Evolutionary conservation across 306 rosid species (phyloP).

Genomic region (Malus domestica): DNA sequence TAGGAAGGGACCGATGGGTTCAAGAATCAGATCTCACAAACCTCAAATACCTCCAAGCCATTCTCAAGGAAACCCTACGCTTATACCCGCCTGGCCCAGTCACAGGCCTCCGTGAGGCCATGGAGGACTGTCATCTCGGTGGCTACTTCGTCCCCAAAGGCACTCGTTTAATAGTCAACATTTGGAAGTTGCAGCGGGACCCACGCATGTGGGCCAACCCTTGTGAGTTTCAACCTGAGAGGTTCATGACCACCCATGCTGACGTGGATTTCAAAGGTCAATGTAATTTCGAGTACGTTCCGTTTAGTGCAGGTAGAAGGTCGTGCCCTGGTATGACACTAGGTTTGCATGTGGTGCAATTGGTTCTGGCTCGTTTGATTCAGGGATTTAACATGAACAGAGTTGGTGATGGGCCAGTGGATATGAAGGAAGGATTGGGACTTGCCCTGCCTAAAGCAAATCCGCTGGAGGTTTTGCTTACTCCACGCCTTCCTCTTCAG

Average conservation of each 20-base stretch:
- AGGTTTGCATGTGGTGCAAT: conserved; percentile 19
- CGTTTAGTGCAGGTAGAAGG: conserved; percentile 29
- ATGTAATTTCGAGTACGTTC: conserved; percentile 18
- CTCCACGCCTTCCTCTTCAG: conserved; percentile 25
- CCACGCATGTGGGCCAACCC: conserved; percentile 23
- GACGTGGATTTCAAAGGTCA: not conserved
- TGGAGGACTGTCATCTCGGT: conserved; percentile 22
- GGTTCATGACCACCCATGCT: conserved; percentile 18
- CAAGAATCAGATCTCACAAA: conserved; percentile 27
- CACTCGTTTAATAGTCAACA: conserved; percentile 25
- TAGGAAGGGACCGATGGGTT: conserved; percentile 28
- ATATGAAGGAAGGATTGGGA: conserved; percentile 29
- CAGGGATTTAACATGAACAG: conserved; percentile 24
- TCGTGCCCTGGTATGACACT: conserved; percentile 22
- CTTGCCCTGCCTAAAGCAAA: conserved; percentile 20
- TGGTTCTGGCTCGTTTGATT: conserved; percentile 26
- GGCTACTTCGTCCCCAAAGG: conserved; percentile 16
- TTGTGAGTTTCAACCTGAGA: conserved; percentile 19
- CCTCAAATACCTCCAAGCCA: conserved; percentile 25
- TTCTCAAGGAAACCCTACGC: conserved; percentile 26
- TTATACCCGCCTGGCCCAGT: conserved; percentile 28
- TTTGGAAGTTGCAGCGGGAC: conserved; percentile 34
- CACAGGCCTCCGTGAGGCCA: conserved; percentile 30
- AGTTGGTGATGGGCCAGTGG: not conserved
- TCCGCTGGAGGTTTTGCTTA: conserved; percentile 10